Evolutionary conservation across 2,329 filamentous ascomycete genomes (phyloP), one percentile per base, ranked within the genome.

Genomic region (Epichloe bromicola): DNA sequence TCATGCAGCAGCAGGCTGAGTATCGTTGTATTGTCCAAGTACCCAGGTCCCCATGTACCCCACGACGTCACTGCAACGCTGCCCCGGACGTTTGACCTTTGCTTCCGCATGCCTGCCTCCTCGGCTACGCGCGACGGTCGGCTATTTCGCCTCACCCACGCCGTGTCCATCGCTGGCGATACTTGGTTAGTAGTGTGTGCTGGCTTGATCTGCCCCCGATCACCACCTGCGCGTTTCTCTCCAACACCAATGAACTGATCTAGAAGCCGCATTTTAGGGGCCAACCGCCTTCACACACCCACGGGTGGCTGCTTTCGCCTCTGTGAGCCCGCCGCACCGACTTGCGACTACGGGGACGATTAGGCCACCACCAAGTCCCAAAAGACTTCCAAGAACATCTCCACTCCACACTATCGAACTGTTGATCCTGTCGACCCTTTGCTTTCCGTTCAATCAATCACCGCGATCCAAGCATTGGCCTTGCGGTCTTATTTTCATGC

Each of bases 251-350:
- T 50, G 23, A 41, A 40, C 37, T 20, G 5, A 15, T 44, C 23
- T 14, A 44, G 36, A 44, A 44, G 12, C 14, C 23, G 15, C 41
- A 15, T 33, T 44, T 14, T 44, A 44, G 14, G 6, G 7, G 4
- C 23, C 41, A n/a, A 26, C 23, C 5, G 23, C 41, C 41, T 17
- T 44, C 41, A 3, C 15, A n/a, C 33, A 49, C 53, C 53, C 46
- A 54, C 58, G 56, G 58, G 51, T 60, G 56, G 57, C 57, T 59
- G 58, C 59, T 54, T 59, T 36, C 37, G n/a, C 20, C 48, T 46
- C 17, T 30, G 34, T 33, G 14, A 17, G 20, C 41, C 17, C 23
- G 19, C 6, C 26, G 23, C 3, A 11, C 37, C 46, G 38, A 34
- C 15, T 34, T 38, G 34, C 48, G 17, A 39, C 33, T 33, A 30